phyloP scores from a whole-genome alignment of 495 filamentous ascomycete genomes.

The Daldinia vernicosa region DNA sequence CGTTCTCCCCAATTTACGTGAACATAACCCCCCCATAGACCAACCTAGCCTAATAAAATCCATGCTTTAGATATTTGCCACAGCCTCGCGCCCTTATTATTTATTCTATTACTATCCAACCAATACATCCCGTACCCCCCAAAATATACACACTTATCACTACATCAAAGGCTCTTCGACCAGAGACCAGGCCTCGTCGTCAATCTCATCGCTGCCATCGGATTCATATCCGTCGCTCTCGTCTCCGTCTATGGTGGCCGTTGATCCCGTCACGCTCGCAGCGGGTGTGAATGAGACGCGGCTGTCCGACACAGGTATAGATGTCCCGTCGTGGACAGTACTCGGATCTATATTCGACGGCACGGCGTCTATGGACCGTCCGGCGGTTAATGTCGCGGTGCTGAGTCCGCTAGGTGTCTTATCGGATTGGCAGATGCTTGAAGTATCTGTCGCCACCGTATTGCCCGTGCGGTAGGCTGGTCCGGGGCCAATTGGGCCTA shows the following conservation, averaged over 20 bases:
- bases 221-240: slow-evolving; percentile 15
- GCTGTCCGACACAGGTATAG: neutral
- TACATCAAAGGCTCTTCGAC: slow-evolving; percentile 20
- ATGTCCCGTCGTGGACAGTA: slow-evolving; percentile 2
- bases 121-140: neutral
- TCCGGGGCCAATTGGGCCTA: slow-evolving; percentile 56
- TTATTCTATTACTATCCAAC: neutral
- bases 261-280: neutral
- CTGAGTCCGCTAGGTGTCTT: slow-evolving; percentile 12
- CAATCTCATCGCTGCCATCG: slow-evolving; percentile 19
- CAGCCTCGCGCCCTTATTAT: neutral
- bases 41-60: neutral
- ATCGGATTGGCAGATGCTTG: slow-evolving; percentile 25
- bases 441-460: slow-evolving; percentile 42
- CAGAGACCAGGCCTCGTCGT: slow-evolving; percentile 32
- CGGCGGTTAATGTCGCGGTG: slow-evolving; percentile 34
- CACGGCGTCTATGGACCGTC: slow-evolving; percentile 28
- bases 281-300: slow-evolving; percentile 5
- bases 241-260: slow-evolving; percentile 7
- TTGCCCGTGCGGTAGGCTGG: slow-evolving; percentile 56
- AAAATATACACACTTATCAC: neutral
- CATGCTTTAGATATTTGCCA: neutral
- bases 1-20: neutral
- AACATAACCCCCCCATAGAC: neutral
- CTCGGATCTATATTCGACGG: slow-evolving; percentile 17